Percentiles rank a stretch among this genome's conserved stretches.
These are phyloP conservation scores for Phycomyces nitens DNA, from an alignment of 192 early-diverging fungal species.

Conservation along the genomic window DNA sequence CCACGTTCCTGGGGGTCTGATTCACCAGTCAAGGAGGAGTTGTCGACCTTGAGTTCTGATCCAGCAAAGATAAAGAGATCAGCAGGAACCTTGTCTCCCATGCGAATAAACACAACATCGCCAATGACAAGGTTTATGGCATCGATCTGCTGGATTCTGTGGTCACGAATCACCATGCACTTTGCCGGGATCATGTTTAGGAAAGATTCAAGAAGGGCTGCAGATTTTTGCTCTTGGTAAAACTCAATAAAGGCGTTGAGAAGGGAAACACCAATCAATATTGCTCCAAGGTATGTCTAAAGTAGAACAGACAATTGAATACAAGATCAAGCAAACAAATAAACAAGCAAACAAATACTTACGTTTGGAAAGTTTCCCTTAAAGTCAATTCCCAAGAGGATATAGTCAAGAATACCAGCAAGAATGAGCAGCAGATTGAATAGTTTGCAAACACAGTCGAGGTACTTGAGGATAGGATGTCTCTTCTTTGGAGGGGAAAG, in stretches of 20 bases:
- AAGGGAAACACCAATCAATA: conserved; percentile 84
- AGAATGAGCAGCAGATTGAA: conserved; percentile 90
- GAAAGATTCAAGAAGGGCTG: conserved; percentile 87
- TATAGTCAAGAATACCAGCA: conserved; percentile 77
- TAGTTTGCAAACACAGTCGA: conserved; percentile 68
- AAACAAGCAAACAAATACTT: no score
- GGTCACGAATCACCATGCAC: conserved; percentile 76
- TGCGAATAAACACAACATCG: conserved; percentile 83
- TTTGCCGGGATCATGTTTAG: conserved; percentile 87
- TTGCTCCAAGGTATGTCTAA: conserved; percentile 85
- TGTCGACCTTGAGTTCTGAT: conserved; percentile 94
- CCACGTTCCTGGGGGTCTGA: conserved; percentile 87
- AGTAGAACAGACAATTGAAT: conserved; percentile 8
- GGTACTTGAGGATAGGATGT: conserved; percentile 70
- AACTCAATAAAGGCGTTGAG: conserved; percentile 92
- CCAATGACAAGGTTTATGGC: conserved; percentile 79
- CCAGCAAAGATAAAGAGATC: conserved; percentile 79
- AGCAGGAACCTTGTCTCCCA: conserved; percentile 95
- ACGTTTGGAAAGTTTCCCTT: conserved; percentile 75
- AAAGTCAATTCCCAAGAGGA: conserved; percentile 77
- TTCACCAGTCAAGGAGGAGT: conserved; percentile 95
- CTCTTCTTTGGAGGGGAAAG: conserved; percentile 85
- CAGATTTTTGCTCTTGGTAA: conserved; percentile 87
- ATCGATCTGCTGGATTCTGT: conserved; percentile 60
- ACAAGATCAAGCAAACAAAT: not conserved